Conservation (phyloP, 139 green algal genomes). For the Picochlorum sp. region DNA sequence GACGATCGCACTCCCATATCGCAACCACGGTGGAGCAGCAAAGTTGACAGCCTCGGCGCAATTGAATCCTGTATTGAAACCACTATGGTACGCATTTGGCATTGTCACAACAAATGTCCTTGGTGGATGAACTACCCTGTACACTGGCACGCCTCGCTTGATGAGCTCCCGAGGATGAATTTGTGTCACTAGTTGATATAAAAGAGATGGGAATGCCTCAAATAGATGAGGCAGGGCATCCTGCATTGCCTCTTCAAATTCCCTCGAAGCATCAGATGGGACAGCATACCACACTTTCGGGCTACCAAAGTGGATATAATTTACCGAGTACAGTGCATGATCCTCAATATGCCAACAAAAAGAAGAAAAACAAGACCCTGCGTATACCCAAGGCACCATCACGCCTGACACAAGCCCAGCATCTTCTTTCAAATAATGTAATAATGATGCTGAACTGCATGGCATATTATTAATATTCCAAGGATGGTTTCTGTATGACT, state of each 20-base stretch:
- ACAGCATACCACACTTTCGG: constrained; percentile 68
- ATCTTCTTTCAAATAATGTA: constrained; percentile 51
- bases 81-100: constrained; percentile 74
- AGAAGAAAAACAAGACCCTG: constrained; percentile 49
- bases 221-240: constrained; percentile 68
- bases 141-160: constrained; percentile 67
- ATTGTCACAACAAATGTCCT: constrained; percentile 89
- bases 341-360: constrained; percentile 82
- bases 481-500: constrained; percentile 32
- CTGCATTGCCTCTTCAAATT: constrained; percentile 53
- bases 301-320: constrained; percentile 69
- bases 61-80: constrained; percentile 82
- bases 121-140: constrained; percentile 59
- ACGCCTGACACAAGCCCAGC: constrained; percentile 64
- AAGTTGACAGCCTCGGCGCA: constrained; percentile 78
- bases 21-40: constrained; percentile 80
- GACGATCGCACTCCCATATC: constrained; percentile 47
- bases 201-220: constrained; percentile 45
- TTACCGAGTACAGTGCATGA: constrained; percentile 79
- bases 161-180: constrained; percentile 60
- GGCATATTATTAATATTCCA: constrained; percentile 88
- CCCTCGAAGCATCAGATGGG: constrained; percentile 35
- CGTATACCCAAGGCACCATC: constrained; percentile 79
- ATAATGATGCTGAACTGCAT: constrained; percentile 39
- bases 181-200: constrained; percentile 77